A percentile compares a stretch with the other conserved stretches of the same genome.
These are phyloP conservation scores for Aspergillus neoniger DNA, from an alignment of 2,329 filamentous ascomycete genomes.

Conservation along the genomic window DNA sequence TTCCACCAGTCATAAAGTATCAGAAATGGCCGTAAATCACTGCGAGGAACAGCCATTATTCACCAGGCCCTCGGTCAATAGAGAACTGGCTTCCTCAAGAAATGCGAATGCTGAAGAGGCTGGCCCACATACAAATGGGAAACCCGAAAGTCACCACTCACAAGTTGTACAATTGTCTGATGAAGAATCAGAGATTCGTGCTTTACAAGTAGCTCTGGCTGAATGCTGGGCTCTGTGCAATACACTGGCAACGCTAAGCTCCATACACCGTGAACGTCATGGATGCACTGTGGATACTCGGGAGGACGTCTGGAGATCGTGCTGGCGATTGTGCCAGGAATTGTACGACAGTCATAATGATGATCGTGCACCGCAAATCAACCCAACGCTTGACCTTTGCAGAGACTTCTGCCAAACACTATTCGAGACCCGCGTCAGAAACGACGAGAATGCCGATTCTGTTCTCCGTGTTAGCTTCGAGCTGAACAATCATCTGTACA, in stretches of 20 bases:
- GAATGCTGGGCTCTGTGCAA: slow-evolving; percentile 96
- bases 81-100: slow-evolving; percentile 34
- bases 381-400: slow-evolving; percentile 79
- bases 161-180: slow-evolving; percentile 47
- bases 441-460: slow-evolving; percentile 79
- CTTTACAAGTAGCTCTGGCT: slow-evolving; percentile 73
- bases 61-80: slow-evolving; percentile 1
- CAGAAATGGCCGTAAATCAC: not conserved
- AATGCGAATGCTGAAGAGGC: slow-evolving; percentile 20
- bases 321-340: slow-evolving; percentile 88
- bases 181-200: slow-evolving; percentile 60
- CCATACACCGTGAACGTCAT: slow-evolving; percentile 74
- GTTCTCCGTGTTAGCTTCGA: slow-evolving; percentile 91
- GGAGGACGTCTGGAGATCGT: slow-evolving; percentile 88
- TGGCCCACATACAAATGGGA: slow-evolving; percentile 23
- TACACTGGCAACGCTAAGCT: slow-evolving; percentile 81
- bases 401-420: slow-evolving; percentile 89
- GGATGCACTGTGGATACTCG: slow-evolving; percentile 73
- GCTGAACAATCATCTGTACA: slow-evolving; percentile 92
- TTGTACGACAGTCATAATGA: slow-evolving; percentile 81
- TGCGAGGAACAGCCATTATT: not conserved
- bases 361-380: slow-evolving; percentile 66
- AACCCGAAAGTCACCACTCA: slow-evolving; percentile 25
- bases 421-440: slow-evolving; percentile 79
- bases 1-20: not conserved